A percentile compares a stretch with the other conserved stretches of the same genome.
Evolutionary conservation across 495 filamentous ascomycete genomes (phyloP).

Genomic region (Aspergillus olivimuriae): DNA sequence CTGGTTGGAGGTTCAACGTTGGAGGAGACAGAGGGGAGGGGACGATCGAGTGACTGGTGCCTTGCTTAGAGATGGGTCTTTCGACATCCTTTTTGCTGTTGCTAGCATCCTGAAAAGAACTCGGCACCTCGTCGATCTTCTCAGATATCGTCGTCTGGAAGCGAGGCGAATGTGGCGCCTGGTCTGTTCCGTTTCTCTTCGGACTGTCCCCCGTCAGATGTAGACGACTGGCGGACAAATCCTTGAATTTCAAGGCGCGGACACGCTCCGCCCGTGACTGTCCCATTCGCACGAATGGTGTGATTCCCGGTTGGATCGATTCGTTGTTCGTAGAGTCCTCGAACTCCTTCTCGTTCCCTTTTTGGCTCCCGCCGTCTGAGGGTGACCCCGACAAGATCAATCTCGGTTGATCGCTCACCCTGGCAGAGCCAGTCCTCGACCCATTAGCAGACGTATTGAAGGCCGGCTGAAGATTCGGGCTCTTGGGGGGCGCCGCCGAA

Average conservation of each 20-base stretch:
- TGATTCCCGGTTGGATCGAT: neutral
- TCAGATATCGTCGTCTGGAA: neutral
- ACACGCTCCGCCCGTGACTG: constrained; percentile 20
- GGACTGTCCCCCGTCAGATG: constrained; percentile 5
- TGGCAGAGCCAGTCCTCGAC: too few relatives aligned
- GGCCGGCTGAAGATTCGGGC: neutral
- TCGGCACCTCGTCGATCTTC: neutral
- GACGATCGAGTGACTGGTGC: constrained; percentile 25
- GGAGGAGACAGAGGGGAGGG: constrained; percentile 27
- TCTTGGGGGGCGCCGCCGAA: too few relatives aligned
- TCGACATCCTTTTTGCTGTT: neutral
- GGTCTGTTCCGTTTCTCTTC: constrained; percentile 3
- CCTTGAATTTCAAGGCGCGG: constrained; percentile 19
- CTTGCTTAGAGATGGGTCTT: neutral
- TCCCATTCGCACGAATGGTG: constrained; percentile 6
- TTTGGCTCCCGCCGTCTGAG: neutral
- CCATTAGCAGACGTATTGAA: too few relatives aligned
- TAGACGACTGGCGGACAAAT: constrained; percentile 16
- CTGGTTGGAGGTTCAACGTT: constrained; percentile 17
- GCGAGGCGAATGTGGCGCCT: neutral
- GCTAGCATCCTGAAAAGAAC: too few relatives aligned
- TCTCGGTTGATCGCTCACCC: too few relatives aligned
- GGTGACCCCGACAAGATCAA: too few relatives aligned
- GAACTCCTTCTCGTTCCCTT: neutral
- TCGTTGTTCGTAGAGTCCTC: neutral